These are phyloP conservation scores for Ogataea naganishii DNA, from an alignment of 805 yeast species.

Conservation along the genomic window DNA sequence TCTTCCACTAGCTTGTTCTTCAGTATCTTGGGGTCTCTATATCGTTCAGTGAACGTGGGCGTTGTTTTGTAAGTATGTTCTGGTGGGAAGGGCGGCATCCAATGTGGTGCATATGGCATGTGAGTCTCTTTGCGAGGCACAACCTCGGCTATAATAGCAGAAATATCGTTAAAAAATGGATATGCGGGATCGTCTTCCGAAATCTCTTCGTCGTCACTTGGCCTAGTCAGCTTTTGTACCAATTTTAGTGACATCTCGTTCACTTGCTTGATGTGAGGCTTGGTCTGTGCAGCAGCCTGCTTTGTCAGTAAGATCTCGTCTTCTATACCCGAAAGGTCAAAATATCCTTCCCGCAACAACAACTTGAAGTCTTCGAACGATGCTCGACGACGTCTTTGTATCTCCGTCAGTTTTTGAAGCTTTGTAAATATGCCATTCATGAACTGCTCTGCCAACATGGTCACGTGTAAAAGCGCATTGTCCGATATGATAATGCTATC, in stretches of 20 bases:
- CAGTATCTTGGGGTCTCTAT: conserved; percentile 63
- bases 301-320: conserved; percentile 24
- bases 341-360: conserved; percentile 32
- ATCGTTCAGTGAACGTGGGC: conserved; percentile 52
- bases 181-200: conserved; percentile 35
- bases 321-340: conserved; percentile 31
- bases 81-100: conserved; percentile 88
- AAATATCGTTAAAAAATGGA: conserved; percentile 44
- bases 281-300: conserved; percentile 8
- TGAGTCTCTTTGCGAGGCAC: conserved; percentile 40
- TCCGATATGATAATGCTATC: conserved; percentile 21
- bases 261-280: conserved; percentile 4
- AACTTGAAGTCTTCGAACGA: conserved; percentile 42
- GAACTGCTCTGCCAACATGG: conserved; percentile 25
- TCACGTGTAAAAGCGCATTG: conserved; percentile 30
- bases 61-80: conserved; percentile 85
- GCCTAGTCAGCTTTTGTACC: conserved; percentile 9
- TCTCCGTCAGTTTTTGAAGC: conserved; percentile 42
- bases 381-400: conserved; percentile 53
- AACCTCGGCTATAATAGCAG: conserved; percentile 39
- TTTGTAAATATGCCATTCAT: conserved; percentile 29
- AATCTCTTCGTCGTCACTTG: conserved; percentile 18
- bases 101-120: conserved; percentile 49
- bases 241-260: conserved; percentile 4
- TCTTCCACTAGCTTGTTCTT: conserved; percentile 71